phyloP scores from a whole-genome alignment of 495 filamentous ascomycete genomes.

The Mytilinidion resinicola region DNA sequence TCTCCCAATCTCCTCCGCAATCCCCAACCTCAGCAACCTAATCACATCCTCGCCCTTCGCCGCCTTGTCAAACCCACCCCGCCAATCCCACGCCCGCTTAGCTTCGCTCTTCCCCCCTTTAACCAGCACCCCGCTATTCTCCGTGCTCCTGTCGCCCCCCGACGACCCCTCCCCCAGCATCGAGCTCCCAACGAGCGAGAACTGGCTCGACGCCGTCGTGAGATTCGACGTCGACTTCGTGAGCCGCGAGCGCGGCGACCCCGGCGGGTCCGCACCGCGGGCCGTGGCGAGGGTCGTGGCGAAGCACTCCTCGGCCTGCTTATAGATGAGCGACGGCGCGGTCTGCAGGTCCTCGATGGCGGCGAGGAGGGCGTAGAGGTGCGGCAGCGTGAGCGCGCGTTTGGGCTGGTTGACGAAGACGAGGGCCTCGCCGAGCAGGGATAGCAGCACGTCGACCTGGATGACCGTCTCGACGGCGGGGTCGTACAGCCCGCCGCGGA shows the following conservation, averaged over 20 bases:
- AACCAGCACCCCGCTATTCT: constrained; percentile 51
- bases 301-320: constrained; percentile 47
- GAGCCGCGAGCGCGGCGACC: constrained; percentile 56
- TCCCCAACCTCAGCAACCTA: constrained; percentile 60
- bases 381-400: constrained; percentile 50
- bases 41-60: constrained; percentile 62
- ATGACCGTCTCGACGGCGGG: constrained; percentile 69
- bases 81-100: constrained; percentile 82
- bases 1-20: constrained; percentile 63
- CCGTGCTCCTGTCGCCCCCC: constrained; percentile 43
- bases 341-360: constrained; percentile 78
- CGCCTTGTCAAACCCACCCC: constrained; percentile 52
- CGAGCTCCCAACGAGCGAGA: constrained; percentile 65
- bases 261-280: constrained; percentile 38
- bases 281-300: constrained; percentile 57
- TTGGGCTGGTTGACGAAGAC: constrained; percentile 59
- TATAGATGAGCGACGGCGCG: constrained; percentile 45
- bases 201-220: constrained; percentile 46
- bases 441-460: constrained; percentile 76
- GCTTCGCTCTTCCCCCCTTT: constrained; percentile 38
- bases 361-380: constrained; percentile 69
- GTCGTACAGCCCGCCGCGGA: constrained; percentile 81
- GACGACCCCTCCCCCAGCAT: constrained; percentile 58
- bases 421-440: constrained; percentile 74
- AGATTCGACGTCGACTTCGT: constrained; percentile 59